phyloP scores from a whole-genome alignment of 352 stramenopile species.

The Pythium rishiriense region DNA sequence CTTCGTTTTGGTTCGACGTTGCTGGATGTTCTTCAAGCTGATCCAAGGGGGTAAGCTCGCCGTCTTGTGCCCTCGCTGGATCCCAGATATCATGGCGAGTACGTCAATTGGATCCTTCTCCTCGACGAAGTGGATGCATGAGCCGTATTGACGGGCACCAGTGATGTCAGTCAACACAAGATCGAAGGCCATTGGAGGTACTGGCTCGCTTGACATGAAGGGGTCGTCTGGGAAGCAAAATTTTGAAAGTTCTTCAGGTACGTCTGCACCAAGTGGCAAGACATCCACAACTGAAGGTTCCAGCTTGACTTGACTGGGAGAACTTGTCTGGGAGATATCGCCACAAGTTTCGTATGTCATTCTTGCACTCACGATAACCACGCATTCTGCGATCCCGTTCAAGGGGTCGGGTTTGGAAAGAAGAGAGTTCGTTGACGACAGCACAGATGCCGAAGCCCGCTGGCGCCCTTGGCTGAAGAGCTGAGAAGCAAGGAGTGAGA shows the following conservation, averaged over 20 bases:
- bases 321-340: constrained; percentile 38
- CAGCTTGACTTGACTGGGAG: constrained; percentile 46
- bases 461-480: constrained; percentile 18
- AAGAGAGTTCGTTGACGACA: constrained; percentile 10
- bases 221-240: constrained; percentile 72
- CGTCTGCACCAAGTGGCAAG: constrained; percentile 37
- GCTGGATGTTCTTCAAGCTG: constrained; percentile 68
- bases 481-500: background rate
- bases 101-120: constrained; percentile 64
- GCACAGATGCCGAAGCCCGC: constrained; percentile 8
- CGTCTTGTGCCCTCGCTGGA: constrained; percentile 38
- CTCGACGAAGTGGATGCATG: constrained; percentile 67
- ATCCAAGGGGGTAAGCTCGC: constrained; percentile 62
- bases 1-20: constrained; percentile 48
- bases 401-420: background rate
- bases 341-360: constrained; percentile 37
- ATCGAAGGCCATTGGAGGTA: constrained; percentile 53
- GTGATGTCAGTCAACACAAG: constrained; percentile 78
- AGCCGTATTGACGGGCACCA: constrained; percentile 49
- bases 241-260: constrained; percentile 70
- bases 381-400: constrained; percentile 47
- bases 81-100: constrained; percentile 53
- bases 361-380: constrained; percentile 57
- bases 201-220: constrained; percentile 41
- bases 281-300: constrained; percentile 57